Percentiles rank a stretch among this genome's conserved stretches.
phyloP scores from a whole-genome alignment of 106 monocot genomes.

The Cymbidium sinense region DNA sequence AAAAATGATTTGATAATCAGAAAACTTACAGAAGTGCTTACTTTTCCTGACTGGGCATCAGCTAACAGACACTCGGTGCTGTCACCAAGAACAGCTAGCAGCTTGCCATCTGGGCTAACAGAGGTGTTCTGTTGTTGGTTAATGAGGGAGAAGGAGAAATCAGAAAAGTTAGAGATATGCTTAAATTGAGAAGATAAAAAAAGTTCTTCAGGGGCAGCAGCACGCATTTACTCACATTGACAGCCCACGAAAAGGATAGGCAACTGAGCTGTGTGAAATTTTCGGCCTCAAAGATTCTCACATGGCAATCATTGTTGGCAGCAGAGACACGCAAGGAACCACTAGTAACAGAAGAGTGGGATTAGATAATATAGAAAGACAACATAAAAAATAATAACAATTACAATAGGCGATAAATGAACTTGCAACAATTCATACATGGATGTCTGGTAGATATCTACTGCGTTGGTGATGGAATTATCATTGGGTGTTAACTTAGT shows the following conservation, averaged over 20 bases:
- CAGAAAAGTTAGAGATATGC: background rate
- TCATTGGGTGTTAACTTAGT: conserved; percentile 54
- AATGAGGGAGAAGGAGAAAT: background rate
- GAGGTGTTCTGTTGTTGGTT: conserved; percentile 35
- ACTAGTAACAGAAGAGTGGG: conserved; percentile 23
- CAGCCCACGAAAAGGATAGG: conserved; percentile 67
- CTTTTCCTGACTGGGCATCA: conserved; percentile 76
- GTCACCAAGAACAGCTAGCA: conserved; percentile 78
- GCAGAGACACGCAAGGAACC: conserved; percentile 49
- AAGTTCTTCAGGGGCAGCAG: too few species aligned
- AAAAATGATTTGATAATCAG: too few species aligned
- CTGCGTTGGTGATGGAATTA: conserved; percentile 81
- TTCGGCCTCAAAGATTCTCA: conserved; percentile 59
- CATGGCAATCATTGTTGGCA: conserved; percentile 70
- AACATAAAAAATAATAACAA: background rate
- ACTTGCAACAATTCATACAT: conserved; percentile 28
- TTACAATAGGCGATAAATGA: background rate
- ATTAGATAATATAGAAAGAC: background rate
- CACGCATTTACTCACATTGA: conserved; percentile 59
- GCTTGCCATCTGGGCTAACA: conserved; percentile 64
- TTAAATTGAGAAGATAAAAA: too few species aligned
- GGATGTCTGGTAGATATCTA: conserved; percentile 47
- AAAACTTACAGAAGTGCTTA: conserved; percentile 3
- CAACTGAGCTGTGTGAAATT: conserved; percentile 42
- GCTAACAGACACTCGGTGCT: conserved; percentile 45